A percentile compares a stretch with the other conserved stretches of the same genome.
These are phyloP conservation scores for Rubia balearica DNA, from an alignment of 305 asterid genomes.

Conservation along the genomic window DNA sequence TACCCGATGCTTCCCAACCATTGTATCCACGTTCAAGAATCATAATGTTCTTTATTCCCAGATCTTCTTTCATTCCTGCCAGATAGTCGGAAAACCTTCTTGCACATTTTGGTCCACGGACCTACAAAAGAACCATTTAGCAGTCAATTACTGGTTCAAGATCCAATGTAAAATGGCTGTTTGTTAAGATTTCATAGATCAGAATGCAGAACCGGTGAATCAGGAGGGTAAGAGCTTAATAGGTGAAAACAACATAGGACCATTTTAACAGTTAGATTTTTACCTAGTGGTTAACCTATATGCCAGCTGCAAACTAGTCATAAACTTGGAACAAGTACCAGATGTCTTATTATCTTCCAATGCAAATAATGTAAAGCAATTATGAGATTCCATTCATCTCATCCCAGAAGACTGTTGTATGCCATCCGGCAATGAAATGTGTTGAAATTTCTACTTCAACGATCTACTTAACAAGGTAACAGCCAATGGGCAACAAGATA, in stretches of 20 bases:
- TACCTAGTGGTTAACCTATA: neutral
- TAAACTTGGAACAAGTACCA: neutral
- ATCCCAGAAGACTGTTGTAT: neutral
- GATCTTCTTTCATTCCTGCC: conserved; percentile 36
- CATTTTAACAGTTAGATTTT: neutral
- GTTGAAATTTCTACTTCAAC: neutral
- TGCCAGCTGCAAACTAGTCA: neutral
- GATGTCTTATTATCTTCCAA: neutral
- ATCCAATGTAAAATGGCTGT: neutral
- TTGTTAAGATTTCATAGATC: neutral
- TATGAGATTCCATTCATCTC: neutral
- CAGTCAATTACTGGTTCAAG: conserved; percentile 9
- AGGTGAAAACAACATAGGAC: neutral
- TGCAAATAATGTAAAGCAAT: neutral
- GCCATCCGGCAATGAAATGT: neutral
- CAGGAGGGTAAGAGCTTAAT: neutral
- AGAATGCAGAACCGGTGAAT: neutral
- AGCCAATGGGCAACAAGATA: neutral
- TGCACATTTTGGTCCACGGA: conserved; percentile 94
- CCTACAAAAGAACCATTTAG: conserved; percentile 34
- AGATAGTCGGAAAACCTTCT: conserved; percentile 66
- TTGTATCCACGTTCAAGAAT: conserved; percentile 74
- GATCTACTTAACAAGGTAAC: neutral
- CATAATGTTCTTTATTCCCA: conserved; percentile 62
- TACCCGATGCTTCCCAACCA: conserved; percentile 90